phyloP scores from a whole-genome alignment of 441 rosid species.

The Jatropha multifida region DNA sequence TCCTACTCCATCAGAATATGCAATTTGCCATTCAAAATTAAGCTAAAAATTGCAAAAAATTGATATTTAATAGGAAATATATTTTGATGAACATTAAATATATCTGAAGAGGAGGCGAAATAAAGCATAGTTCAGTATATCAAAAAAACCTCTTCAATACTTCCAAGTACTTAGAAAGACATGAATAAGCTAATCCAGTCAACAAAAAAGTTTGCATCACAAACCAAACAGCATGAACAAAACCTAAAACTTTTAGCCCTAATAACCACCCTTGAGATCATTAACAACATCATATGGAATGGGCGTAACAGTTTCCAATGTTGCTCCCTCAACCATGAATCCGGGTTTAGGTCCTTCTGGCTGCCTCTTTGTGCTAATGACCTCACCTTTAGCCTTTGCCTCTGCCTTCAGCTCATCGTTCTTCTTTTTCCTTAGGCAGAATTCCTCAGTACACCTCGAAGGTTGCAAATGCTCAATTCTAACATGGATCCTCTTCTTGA shows the following conservation, averaged over 20 bases:
- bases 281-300: constrained; percentile 94
- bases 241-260: constrained; percentile 24
- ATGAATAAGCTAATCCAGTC: constrained; percentile 14
- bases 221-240: constrained; percentile 17
- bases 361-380: constrained; percentile 88
- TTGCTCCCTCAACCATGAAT: constrained; percentile 90
- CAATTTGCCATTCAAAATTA: not conserved
- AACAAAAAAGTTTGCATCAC: constrained; percentile 9
- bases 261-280: constrained; percentile 96
- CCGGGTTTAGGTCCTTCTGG: constrained; percentile 94
- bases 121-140: not conserved
- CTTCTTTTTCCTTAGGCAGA: constrained; percentile 64
- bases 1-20: too few species aligned
- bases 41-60: too few species aligned
- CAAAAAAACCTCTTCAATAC: constrained; percentile 11
- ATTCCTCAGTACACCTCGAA: constrained; percentile 81
- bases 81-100: not conserved
- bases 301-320: constrained; percentile 90
- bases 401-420: constrained; percentile 80
- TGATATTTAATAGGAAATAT: too few species aligned
- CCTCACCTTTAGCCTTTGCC: constrained; percentile 78
- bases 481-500: constrained; percentile 87
- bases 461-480: constrained; percentile 85
- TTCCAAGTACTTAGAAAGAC: constrained; percentile 5
- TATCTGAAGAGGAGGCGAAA: constrained; percentile 9